A percentile compares a stretch with the other conserved stretches of the same genome.
Conservation (phyloP, 805 yeast genomes). For the Alloascoidea hylecoeti region DNA sequence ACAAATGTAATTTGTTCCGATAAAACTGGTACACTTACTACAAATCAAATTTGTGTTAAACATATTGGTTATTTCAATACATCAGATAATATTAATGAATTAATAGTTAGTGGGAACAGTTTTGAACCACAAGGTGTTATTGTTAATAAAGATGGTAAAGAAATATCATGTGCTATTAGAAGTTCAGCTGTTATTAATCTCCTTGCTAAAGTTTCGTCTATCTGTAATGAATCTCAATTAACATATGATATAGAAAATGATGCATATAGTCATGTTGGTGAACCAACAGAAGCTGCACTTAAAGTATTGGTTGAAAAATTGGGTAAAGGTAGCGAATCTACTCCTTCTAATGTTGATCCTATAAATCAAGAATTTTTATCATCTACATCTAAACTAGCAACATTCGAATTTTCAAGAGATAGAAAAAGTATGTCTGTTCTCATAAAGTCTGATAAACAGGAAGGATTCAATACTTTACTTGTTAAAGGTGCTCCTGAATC, state of each 20-base stretch:
- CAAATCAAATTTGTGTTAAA: conserved; percentile 85
- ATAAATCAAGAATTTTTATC: conserved; percentile 6
- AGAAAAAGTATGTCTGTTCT: conserved; percentile 40
- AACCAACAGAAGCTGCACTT: conserved; percentile 39
- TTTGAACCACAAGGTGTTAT: background rate
- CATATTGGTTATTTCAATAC: background rate
- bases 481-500: conserved; percentile 47
- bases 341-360: conserved; percentile 2
- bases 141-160: background rate
- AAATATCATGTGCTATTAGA: background rate
- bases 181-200: background rate
- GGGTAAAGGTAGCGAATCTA: conserved; percentile 7
- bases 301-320: conserved; percentile 27
- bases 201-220: conserved; percentile 24
- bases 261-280: conserved; percentile 25
- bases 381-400: conserved; percentile 20
- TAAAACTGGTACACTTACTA: conserved; percentile 83
- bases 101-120: background rate
- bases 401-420: conserved; percentile 32
- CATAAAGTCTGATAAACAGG: conserved; percentile 17
- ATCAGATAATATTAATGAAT: background rate
- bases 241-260: conserved; percentile 17
- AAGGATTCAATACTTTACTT: conserved; percentile 14
- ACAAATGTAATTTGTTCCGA: conserved; percentile 90
- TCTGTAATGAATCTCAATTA: conserved; percentile 23